These are phyloP conservation scores for Leucocoprinus birnbaumii DNA, from an alignment of 768 basidiomycete species.

Conservation along the genomic window DNA sequence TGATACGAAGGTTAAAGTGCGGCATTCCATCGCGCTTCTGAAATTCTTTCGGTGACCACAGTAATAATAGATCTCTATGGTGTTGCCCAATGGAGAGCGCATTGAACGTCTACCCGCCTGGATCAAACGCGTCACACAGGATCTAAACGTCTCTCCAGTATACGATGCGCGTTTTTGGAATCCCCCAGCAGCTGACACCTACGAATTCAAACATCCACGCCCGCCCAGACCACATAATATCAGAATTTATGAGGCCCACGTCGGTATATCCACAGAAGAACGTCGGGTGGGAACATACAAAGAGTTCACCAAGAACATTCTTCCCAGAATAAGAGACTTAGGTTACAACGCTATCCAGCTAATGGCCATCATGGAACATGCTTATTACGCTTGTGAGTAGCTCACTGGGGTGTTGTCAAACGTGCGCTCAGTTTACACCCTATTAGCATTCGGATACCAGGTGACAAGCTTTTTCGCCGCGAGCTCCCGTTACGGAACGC, in stretches of 20 bases:
- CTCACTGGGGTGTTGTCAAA: background rate
- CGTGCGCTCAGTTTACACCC: background rate
- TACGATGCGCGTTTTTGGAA: constrained; percentile 99
- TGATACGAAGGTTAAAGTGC: constrained; percentile 91
- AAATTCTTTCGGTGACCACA: background rate
- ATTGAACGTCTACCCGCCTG: constrained; percentile 93
- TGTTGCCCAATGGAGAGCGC: constrained; percentile 69
- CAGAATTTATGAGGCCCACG: constrained; percentile 96
- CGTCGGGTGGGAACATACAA: constrained; percentile 90
- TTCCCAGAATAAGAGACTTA: constrained; percentile 85
- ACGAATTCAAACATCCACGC: constrained; percentile 78
- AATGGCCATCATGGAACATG: constrained; percentile 98
- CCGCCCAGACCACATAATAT: constrained; percentile 64
- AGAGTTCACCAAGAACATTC: constrained; percentile 83
- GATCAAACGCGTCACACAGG: constrained; percentile 95
- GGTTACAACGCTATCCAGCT: constrained; percentile 98
- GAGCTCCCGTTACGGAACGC: constrained; percentile 92
- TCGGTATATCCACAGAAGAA: constrained; percentile 93
- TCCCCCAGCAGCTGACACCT: constrained; percentile 67
- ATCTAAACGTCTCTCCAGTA: constrained; percentile 81
- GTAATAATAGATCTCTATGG: constrained; percentile 81
- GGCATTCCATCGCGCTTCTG: constrained; percentile 12
- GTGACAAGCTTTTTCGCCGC: constrained; percentile 97
- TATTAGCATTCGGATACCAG: constrained; percentile 93
- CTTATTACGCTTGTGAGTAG: constrained; percentile 92